Conservation (phyloP, 179 eudicot genomes). For the Silene coronaria region DNA sequence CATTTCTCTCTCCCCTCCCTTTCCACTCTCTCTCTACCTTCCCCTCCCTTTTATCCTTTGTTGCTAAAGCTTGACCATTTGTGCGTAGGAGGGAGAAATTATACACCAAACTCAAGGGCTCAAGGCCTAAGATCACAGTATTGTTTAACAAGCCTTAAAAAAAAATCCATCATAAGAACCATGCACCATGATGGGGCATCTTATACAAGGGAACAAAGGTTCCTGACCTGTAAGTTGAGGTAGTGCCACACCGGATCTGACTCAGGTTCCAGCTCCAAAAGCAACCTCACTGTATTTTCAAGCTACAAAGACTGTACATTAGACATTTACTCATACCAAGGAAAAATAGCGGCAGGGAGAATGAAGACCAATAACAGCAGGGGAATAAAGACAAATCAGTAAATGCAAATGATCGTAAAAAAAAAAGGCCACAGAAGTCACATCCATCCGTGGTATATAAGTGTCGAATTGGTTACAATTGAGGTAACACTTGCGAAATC, state of each 20-base stretch:
- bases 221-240: conserved; percentile 79
- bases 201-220: conserved; percentile 6
- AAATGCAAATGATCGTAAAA: background rate
- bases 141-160: background rate
- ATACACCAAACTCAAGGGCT: background rate
- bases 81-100: background rate
- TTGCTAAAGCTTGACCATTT: conserved; percentile 6
- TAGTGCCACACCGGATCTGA: conserved; percentile 98
- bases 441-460: too few species aligned
- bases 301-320: conserved; percentile 51
- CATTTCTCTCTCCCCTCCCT: background rate
- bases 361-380: background rate
- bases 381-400: background rate
- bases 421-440: background rate
- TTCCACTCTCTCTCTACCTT: background rate
- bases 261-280: conserved; percentile 95
- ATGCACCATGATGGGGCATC: background rate
- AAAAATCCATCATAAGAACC: background rate
- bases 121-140: background rate
- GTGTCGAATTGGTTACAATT: too few species aligned
- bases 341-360: background rate
- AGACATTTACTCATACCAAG: conserved; percentile 1
- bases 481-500: too few species aligned
- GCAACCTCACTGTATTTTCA: conserved; percentile 89
- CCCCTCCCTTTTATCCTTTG: background rate